These are phyloP conservation scores for Beauveria sp. DNA, from an alignment of 2,329 filamentous ascomycete species.

Conservation along the genomic window DNA sequence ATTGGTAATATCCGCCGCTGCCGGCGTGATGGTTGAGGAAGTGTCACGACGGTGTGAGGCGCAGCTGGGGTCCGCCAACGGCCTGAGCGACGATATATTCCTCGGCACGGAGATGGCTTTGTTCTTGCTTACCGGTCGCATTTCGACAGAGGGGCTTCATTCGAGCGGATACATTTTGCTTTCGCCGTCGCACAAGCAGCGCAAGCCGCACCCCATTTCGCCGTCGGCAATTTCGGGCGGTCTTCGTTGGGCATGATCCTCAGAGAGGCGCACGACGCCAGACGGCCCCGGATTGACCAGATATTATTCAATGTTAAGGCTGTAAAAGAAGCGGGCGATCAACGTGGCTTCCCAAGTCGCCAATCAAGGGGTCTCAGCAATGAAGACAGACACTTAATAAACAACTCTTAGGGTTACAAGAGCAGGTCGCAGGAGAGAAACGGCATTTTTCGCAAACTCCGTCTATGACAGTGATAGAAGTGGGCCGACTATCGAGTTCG, in stretches of 20 bases:
- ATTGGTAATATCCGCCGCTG: neutral
- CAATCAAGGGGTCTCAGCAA: neutral
- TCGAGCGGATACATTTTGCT: constrained; percentile 41
- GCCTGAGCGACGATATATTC: neutral
- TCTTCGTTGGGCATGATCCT: constrained; percentile 13
- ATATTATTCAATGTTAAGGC: neutral
- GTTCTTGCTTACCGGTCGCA: constrained; percentile 33
- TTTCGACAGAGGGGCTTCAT: constrained; percentile 28
- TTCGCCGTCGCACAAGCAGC: constrained; percentile 41
- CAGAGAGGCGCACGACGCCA: neutral
- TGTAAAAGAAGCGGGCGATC: neutral
- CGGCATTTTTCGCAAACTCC: constrained; percentile 12
- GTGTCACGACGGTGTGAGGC: neutral
- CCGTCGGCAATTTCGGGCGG: constrained; percentile 26
- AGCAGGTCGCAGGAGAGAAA: constrained; percentile 1
- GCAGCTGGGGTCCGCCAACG: neutral
- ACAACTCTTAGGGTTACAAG: neutral
- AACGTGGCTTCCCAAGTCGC: neutral
- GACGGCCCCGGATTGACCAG: neutral
- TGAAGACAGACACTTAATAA: neutral
- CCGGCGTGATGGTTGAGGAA: neutral
- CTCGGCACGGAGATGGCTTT: neutral
- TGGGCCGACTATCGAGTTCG: neutral
- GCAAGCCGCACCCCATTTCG: constrained; percentile 44
- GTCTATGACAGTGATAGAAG: neutral